Conservation (phyloP, 2,329 filamentous ascomycete species). For the Fusarium succisae region DNA sequence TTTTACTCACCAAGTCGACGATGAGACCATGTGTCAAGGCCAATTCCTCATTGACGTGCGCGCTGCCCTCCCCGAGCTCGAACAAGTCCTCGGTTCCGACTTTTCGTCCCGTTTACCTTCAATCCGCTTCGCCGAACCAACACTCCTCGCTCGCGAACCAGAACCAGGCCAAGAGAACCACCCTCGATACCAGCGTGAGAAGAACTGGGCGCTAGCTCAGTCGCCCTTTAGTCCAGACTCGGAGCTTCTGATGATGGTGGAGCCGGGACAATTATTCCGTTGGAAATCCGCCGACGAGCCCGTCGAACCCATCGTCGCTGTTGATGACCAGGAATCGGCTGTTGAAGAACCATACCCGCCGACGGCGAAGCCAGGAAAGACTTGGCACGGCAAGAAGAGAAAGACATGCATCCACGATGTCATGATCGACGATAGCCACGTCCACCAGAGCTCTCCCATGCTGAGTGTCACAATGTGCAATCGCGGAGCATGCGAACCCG, state of each 20-base stretch:
- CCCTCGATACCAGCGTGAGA: conserved; percentile 31
- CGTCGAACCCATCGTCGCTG: conserved; percentile 6
- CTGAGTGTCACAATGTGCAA: conserved; percentile 34
- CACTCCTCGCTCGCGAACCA: conserved; percentile 15
- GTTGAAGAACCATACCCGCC: conserved; percentile 32
- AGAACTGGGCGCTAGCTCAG: conserved; percentile 34
- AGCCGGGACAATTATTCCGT: conserved; percentile 29
- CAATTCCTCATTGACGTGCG: conserved; percentile 34
- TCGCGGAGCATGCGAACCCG: conserved; percentile 25
- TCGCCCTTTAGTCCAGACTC: conserved; percentile 19
- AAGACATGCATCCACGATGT: conserved; percentile 35
- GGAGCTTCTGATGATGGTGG: conserved; percentile 31
- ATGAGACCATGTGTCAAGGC: conserved; percentile 31
- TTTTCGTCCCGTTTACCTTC: conserved; percentile 5
- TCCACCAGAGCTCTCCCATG: conserved; percentile 38
- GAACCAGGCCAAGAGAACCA: conserved; percentile 17
- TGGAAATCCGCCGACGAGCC: conserved; percentile 7
- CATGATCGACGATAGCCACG: conserved; percentile 16
- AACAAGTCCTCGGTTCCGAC: conserved; percentile 14
- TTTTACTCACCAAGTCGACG: conserved; percentile 32
- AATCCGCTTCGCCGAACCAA: conserved; percentile 22
- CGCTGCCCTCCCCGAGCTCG: conserved; percentile 30
- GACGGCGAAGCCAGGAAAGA: neutral
- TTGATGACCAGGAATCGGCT: conserved; percentile 7
- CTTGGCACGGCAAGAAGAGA: conserved; percentile 19